Conservation (phyloP, 2,329 filamentous ascomycete genomes). For the Passalora sequoiae region DNA sequence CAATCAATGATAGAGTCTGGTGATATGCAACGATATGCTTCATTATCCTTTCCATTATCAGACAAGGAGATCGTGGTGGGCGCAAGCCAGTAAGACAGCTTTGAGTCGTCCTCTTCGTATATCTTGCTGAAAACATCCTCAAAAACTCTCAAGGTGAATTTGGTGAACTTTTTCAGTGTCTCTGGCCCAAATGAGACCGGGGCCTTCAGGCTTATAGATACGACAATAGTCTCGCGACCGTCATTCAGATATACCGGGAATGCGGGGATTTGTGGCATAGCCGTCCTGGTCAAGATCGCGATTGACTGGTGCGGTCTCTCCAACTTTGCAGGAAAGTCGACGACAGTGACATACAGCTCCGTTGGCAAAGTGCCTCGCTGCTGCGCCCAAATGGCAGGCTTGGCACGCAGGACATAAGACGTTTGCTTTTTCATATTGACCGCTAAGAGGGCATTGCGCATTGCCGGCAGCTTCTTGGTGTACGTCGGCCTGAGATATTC, state of each 20-base stretch:
- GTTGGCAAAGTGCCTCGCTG: conserved; percentile 44
- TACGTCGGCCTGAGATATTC: conserved; percentile 69
- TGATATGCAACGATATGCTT: neutral
- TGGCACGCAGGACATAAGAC: conserved; percentile 70
- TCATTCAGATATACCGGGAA: conserved; percentile 70
- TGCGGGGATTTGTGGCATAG: conserved; percentile 58
- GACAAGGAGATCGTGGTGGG: conserved; percentile 42
- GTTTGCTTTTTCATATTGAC: conserved; percentile 71
- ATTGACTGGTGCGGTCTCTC: conserved; percentile 59
- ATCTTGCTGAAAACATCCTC: conserved; percentile 83
- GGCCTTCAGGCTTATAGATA: conserved; percentile 41
- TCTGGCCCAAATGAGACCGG: conserved; percentile 43
- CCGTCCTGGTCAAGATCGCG: conserved; percentile 63
- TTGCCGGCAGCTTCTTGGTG: conserved; percentile 64
- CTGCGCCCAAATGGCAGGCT: conserved; percentile 67
- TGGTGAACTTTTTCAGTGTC: conserved; percentile 54
- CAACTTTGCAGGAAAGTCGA: conserved; percentile 59
- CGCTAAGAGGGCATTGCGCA: conserved; percentile 82
- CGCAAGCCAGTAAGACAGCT: conserved; percentile 78
- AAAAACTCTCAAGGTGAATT: conserved; percentile 72
- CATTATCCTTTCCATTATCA: neutral
- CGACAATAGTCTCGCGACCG: conserved; percentile 55
- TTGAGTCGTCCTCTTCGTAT: conserved; percentile 58
- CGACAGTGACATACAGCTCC: conserved; percentile 55
- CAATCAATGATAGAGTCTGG: conserved; percentile 53